A percentile compares a stretch with the other conserved stretches of the same genome.
Conservation (phyloP, 805 yeast genomes). For the Teunomyces gatunensis region DNA sequence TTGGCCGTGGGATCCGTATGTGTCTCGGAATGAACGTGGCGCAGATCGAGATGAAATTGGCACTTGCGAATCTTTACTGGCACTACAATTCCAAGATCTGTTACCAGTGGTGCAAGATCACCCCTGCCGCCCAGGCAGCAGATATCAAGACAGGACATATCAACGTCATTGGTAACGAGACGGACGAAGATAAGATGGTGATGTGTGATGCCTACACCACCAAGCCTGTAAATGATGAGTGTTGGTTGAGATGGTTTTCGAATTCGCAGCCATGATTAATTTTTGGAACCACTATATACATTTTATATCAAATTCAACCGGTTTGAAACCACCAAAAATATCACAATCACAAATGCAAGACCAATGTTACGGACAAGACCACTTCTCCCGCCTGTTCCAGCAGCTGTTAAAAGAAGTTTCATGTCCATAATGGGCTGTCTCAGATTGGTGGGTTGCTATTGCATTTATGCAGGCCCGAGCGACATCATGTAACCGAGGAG, state of each 20-base stretch:
- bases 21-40: slow-evolving; percentile 73
- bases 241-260: slow-evolving; percentile 45
- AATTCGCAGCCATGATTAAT: slow-evolving; percentile 5
- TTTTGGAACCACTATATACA: too few relatives aligned
- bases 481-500: slow-evolving; percentile 3
- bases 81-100: slow-evolving; percentile 41
- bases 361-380: too few relatives aligned
- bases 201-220: slow-evolving; percentile 59
- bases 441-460: neutral
- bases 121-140: slow-evolving; percentile 11
- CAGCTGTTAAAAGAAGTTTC: neutral
- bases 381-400: too few relatives aligned
- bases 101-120: slow-evolving; percentile 42
- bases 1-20: slow-evolving; percentile 74
- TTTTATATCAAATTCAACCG: too few relatives aligned
- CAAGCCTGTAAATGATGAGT: slow-evolving; percentile 50
- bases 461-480: neutral
- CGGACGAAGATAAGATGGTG: slow-evolving; percentile 49
- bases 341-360: too few relatives aligned
- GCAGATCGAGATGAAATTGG: slow-evolving; percentile 59
- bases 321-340: too few relatives aligned
- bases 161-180: slow-evolving; percentile 13
- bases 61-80: slow-evolving; percentile 53
- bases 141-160: slow-evolving; percentile 14
- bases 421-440: neutral